Evolutionary conservation across 306 rosid species (phyloP).

Genomic region (Dryas drummondii): DNA sequence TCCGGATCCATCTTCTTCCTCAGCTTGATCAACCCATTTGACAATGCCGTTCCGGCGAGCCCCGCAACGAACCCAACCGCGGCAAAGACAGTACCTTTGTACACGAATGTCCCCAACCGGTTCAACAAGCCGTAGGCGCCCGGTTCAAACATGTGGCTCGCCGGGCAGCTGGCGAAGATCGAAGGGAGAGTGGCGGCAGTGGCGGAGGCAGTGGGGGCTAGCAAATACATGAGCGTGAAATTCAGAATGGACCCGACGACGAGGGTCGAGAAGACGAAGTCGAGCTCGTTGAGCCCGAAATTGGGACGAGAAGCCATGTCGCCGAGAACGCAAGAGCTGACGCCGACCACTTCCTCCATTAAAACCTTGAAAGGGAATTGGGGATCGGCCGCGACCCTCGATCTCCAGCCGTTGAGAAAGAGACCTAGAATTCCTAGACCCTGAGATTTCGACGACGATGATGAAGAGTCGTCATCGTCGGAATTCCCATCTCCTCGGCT

Average conservation of each 20-base stretch:
- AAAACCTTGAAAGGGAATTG: constrained; percentile 95
- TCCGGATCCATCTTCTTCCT: constrained; percentile 87
- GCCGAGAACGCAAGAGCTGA: constrained; percentile 77
- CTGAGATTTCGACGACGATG: constrained; percentile 23
- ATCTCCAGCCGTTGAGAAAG: constrained; percentile 82
- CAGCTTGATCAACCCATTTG: constrained; percentile 75
- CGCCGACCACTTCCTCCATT: constrained; percentile 94
- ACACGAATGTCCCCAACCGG: constrained; percentile 70
- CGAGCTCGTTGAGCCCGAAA: constrained; percentile 94
- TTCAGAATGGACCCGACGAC: constrained; percentile 91
- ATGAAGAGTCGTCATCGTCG: constrained; percentile 18
- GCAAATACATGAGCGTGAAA: constrained; percentile 85
- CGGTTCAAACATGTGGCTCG: constrained; percentile 93
- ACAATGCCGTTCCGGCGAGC: constrained; percentile 67
- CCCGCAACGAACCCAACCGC: constrained; percentile 87
- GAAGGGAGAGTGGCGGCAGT: constrained; percentile 53
- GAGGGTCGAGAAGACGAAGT: constrained; percentile 91
- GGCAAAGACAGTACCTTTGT: constrained; percentile 72
- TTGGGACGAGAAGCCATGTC: constrained; percentile 98
- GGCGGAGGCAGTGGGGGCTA: constrained; percentile 70
- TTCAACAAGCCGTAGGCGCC: constrained; percentile 52
- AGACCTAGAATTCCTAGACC: constrained; percentile 59
- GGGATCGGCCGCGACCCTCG: constrained; percentile 96
- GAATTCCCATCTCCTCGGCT: constrained; percentile 31
- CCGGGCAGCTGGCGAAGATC: constrained; percentile 68